Percentiles rank a stretch among this genome's conserved stretches.
Conservation (phyloP, 2,329 filamentous ascomycete genomes). For the Pestalotiopsis sp. region DNA sequence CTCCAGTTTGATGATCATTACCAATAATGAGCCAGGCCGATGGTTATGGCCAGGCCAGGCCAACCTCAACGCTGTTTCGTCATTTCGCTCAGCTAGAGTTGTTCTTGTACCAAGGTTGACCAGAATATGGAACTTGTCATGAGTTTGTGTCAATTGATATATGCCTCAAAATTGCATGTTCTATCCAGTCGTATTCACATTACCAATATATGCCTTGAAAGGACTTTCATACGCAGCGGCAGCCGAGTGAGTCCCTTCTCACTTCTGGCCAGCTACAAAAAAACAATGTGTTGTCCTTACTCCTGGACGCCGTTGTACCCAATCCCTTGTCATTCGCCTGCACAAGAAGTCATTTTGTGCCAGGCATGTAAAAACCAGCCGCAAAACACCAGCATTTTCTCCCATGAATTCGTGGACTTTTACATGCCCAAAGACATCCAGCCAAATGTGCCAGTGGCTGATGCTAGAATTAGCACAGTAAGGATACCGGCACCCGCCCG, state of each 20-base stretch:
- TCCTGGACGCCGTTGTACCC: background rate
- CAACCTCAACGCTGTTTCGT: too few relatives aligned
- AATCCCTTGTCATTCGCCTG: background rate
- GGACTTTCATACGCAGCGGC: background rate
- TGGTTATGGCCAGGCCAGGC: too few relatives aligned
- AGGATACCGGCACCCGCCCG: constrained; percentile 51
- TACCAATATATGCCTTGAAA: background rate
- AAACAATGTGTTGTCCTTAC: background rate
- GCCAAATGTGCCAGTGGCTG: constrained; percentile 43
- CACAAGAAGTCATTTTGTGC: background rate
- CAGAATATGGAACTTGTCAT: too few relatives aligned
- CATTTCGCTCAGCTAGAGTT: too few relatives aligned
- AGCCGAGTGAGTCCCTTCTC: background rate
- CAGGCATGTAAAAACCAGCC: background rate
- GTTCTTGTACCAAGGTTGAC: too few relatives aligned
- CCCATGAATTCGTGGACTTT: constrained; percentile 5
- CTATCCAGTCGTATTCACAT: constrained; percentile 3
- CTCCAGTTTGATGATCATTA: background rate
- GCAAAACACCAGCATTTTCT: background rate
- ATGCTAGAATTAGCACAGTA: constrained; percentile 46
- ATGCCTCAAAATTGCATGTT: background rate
- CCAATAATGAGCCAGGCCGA: too few relatives aligned
- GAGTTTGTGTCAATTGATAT: too few relatives aligned
- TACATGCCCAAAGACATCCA: constrained; percentile 51
- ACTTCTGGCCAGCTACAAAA: background rate